Conservation (phyloP, 2,329 filamentous ascomycete genomes). For the Diaporthe ampelina region DNA sequence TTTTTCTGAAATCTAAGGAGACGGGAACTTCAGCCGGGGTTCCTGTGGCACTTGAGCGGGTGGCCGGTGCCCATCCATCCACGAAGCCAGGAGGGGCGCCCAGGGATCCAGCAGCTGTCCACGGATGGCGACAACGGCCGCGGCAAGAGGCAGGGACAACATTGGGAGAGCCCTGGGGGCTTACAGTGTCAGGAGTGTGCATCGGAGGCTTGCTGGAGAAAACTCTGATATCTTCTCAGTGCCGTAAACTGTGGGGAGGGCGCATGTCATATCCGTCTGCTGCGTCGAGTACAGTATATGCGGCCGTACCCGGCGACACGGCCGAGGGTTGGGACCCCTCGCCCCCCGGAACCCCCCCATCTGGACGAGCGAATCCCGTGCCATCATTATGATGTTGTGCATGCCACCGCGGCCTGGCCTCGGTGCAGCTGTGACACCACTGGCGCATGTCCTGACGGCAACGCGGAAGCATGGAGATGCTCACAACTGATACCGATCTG, state of each 20-base stretch:
- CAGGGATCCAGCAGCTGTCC: not conserved
- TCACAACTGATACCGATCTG: conserved; percentile 40
- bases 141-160: conserved; percentile 21
- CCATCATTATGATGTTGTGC: conserved; percentile 14
- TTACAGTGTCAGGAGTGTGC: not conserved
- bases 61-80: not conserved
- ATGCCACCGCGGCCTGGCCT: conserved; percentile 12
- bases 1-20: conserved; percentile 25
- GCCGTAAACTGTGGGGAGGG: conserved; percentile 31
- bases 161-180: conserved; percentile 4
- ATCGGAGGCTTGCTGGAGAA: conserved; percentile 1
- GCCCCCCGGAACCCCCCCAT: not conserved
- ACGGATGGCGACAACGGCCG: conserved; percentile 9
- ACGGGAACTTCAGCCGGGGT: conserved; percentile 27
- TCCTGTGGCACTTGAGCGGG: conserved; percentile 15
- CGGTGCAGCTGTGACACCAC: conserved; percentile 18
- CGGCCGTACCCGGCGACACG: conserved; percentile 23
- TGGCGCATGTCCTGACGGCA: conserved; percentile 22
- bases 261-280: conserved; percentile 29
- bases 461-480: conserved; percentile 28
- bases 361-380: conserved; percentile 12
- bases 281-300: conserved; percentile 14
- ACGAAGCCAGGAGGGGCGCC: not conserved
- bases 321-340: not conserved
- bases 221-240: conserved; percentile 28